A percentile compares a stretch with the other conserved stretches of the same genome.
phyloP scores from a whole-genome alignment of 2,329 filamentous ascomycete genomes.

The Trichocomaceae sp. region DNA sequence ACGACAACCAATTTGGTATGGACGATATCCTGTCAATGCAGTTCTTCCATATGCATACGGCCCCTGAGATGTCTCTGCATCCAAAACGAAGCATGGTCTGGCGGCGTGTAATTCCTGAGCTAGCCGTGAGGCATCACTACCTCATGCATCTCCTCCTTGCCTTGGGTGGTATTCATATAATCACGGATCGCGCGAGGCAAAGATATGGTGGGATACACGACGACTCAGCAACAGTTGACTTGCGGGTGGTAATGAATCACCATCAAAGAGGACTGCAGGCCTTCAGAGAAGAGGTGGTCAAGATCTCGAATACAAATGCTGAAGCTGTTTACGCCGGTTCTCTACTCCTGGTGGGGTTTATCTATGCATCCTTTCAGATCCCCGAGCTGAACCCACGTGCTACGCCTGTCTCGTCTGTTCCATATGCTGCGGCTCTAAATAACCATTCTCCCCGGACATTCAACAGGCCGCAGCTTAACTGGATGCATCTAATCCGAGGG shows the following conservation, averaged over 20 bases:
- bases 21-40: no score
- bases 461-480: background rate
- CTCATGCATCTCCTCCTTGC: background rate
- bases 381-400: background rate
- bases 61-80: background rate
- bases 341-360: background rate
- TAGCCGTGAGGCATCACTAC: background rate
- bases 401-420: background rate
- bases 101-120: background rate
- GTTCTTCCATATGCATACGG: background rate
- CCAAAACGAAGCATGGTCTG: background rate
- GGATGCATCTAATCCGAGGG: background rate
- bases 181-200: background rate
- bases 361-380: background rate
- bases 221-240: background rate
- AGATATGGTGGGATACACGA: background rate
- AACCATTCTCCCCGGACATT: no score
- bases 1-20: no score
- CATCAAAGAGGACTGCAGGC: background rate
- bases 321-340: background rate
- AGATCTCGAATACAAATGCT: background rate
- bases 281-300: background rate
- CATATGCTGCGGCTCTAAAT: no score
- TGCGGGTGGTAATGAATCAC: background rate
- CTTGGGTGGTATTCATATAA: constrained; percentile 1